A percentile compares a stretch with the other conserved stretches of the same genome.
phyloP scores from a whole-genome alignment of 495 filamentous ascomycete species.

The Filosporella fistucella region DNA sequence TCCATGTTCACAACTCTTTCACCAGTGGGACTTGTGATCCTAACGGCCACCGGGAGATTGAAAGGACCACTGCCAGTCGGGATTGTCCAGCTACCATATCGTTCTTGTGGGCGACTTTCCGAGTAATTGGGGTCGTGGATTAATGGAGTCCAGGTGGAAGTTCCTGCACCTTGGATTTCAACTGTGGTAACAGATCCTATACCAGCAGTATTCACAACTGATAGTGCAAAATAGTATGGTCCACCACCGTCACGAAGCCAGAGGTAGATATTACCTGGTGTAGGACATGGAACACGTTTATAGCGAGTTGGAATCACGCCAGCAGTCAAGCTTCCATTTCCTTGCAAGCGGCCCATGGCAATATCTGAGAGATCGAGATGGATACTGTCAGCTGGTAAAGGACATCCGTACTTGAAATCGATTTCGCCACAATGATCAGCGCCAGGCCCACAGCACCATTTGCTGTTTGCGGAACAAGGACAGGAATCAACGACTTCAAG shows the following conservation, averaged over 20 bases:
- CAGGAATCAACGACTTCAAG: conserved; percentile 14
- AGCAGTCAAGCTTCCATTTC: conserved; percentile 2
- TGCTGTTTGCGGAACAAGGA: conserved; percentile 11
- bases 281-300: conserved; percentile 11
- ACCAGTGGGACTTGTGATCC: conserved; percentile 6
- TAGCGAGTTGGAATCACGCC: conserved; percentile 15
- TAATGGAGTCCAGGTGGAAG: conserved; percentile 3
- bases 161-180: conserved; percentile 3
- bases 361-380: conserved; percentile 18
- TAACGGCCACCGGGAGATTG: conserved; percentile 8
- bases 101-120: conserved; percentile 5
- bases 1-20: conserved; percentile 10
- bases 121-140: conserved; percentile 13
- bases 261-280: conserved; percentile 11
- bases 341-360: conserved; percentile 16
- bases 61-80: conserved; percentile 8
- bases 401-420: conserved; percentile 16
- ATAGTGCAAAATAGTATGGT: conserved; percentile 14
- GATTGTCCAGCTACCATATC: conserved; percentile 10
- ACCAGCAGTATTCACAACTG: conserved; percentile 5
- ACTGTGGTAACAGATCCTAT: conserved; percentile 10
- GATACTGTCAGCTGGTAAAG: conserved; percentile 7
- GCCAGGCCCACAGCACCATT: conserved; percentile 15
- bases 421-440: conserved; percentile 17
- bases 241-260: conserved; percentile 15